Evolutionary conservation across 805 yeast species (phyloP).

Genomic region (Kodamaea sagamina): DNA sequence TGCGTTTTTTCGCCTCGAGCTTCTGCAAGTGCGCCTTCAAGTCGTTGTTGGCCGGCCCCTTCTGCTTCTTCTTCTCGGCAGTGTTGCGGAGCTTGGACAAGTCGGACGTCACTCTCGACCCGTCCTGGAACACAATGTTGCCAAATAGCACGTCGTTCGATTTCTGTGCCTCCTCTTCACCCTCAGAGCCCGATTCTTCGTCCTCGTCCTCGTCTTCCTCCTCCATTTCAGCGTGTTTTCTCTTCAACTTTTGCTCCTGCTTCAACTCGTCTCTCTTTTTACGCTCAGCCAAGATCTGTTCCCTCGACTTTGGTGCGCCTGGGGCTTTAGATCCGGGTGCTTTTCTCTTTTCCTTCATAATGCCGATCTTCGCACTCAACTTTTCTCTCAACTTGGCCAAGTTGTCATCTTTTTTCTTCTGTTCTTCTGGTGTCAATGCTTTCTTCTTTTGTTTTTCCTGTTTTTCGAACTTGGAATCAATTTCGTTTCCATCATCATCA

Average conservation of each 20-base stretch:
- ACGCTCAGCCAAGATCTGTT: conserved; percentile 72
- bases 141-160: conserved; percentile 65
- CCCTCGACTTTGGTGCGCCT: conserved; percentile 86
- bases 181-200: conserved; percentile 27
- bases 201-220: conserved; percentile 45
- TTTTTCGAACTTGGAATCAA: conserved; percentile 18
- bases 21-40: conserved; percentile 76
- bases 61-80: conserved; percentile 54
- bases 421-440: conserved; percentile 47
- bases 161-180: conserved; percentile 29
- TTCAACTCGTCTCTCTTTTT: conserved; percentile 47
- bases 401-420: conserved; percentile 51
- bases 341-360: conserved; percentile 75
- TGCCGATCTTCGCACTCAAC: conserved; percentile 69
- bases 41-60: conserved; percentile 87
- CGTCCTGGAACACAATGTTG: conserved; percentile 80
- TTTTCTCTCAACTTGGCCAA: conserved; percentile 74
- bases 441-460: conserved; percentile 26
- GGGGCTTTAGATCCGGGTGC: conserved; percentile 83
- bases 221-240: conserved; percentile 41
- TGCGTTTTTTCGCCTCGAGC: conserved; percentile 71
- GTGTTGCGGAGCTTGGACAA: conserved; percentile 52
- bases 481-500: conserved; percentile 71
- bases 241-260: conserved; percentile 45
- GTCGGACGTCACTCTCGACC: conserved; percentile 77